Evolutionary conservation across 2,329 filamentous ascomycete genomes (phyloP).

Genomic region (Cylindrodendrum hubeiense): DNA sequence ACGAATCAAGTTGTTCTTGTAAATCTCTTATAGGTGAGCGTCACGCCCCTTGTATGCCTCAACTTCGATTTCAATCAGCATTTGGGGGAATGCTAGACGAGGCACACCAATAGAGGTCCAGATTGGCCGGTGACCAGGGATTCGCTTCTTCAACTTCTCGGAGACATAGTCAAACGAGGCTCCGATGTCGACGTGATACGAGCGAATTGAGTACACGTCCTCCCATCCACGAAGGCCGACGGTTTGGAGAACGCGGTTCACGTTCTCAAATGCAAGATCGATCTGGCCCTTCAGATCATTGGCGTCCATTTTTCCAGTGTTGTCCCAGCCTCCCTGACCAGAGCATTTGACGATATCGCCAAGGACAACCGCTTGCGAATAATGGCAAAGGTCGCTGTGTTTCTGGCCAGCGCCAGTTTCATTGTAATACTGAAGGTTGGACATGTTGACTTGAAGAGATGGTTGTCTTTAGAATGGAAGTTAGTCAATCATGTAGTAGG

Average conservation of each 20-base stretch:
- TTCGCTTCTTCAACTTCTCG: slow-evolving; percentile 24
- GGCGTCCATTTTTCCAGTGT: slow-evolving; percentile 30
- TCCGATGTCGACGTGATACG: slow-evolving; percentile 40
- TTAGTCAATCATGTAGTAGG: too few species aligned
- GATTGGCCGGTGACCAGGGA: slow-evolving; percentile 31
- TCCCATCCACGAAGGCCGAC: slow-evolving; percentile 43
- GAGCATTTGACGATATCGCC: slow-evolving; percentile 42
- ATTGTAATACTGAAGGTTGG: not conserved
- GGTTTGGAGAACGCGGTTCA: slow-evolving; percentile 39
- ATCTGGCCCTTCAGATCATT: slow-evolving; percentile 27
- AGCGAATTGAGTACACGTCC: slow-evolving; percentile 43
- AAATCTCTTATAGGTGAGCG: too few species aligned
- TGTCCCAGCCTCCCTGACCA: slow-evolving; percentile 40
- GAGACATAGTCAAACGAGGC: slow-evolving; percentile 21
- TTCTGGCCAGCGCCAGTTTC: not conserved
- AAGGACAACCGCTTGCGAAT: slow-evolving; percentile 41
- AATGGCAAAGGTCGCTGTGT: slow-evolving; percentile 25
- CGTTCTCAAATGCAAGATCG: slow-evolving; percentile 38
- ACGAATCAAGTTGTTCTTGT: too few species aligned
- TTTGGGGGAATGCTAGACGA: slow-evolving; percentile 32
- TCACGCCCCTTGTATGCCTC: slow-evolving; percentile 27
- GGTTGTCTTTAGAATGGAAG: not conserved
- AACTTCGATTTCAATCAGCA: slow-evolving; percentile 40
- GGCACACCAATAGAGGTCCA: slow-evolving; percentile 21
- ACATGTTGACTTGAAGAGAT: not conserved